These are phyloP conservation scores for Toxoplasma gondii DNA, from an alignment of 169 alveolate genomes.

Conservation along the genomic window DNA sequence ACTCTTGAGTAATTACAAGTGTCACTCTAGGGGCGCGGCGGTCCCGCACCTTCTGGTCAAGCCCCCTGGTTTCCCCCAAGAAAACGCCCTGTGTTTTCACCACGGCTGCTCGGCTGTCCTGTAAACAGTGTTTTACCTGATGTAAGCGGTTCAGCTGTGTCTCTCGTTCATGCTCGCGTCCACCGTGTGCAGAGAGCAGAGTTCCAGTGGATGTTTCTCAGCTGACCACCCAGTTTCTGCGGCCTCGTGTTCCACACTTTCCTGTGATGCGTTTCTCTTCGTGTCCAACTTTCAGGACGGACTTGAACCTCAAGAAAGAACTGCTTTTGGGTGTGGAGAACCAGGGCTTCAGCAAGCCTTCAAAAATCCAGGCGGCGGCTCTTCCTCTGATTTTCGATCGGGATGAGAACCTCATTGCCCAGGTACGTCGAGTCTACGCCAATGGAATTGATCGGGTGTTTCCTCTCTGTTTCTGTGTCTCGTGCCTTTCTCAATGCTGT, in stretches of 20 bases:
- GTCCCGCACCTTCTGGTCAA: too few relatives aligned
- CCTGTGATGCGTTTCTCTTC: not conserved
- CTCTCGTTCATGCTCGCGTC: too few relatives aligned
- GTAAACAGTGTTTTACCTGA: too few relatives aligned
- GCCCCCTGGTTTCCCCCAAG: too few relatives aligned
- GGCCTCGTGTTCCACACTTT: not conserved
- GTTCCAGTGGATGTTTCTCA: too few relatives aligned
- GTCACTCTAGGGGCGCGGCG: too few relatives aligned
- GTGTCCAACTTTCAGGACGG: conserved; percentile 38
- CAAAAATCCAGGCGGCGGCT: conserved; percentile 70
- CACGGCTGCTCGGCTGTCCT: too few relatives aligned
- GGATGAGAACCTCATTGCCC: conserved; percentile 59
- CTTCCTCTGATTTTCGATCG: conserved; percentile 50
- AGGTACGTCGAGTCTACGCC: not conserved
- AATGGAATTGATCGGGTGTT: too few relatives aligned
- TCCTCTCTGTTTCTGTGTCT: not conserved
- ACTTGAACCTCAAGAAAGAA: conserved; percentile 48
- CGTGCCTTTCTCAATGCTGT: not conserved
- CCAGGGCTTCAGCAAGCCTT: conserved; percentile 55
- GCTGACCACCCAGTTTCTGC: not conserved
- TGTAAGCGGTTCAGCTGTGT: too few relatives aligned
- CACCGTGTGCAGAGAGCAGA: too few relatives aligned
- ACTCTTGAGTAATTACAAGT: too few relatives aligned
- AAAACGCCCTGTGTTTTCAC: too few relatives aligned
- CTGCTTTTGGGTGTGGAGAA: conserved; percentile 54